Conservation (phyloP, 768 basidiomycete genomes). For the Dacryopinax spathularia region DNA sequence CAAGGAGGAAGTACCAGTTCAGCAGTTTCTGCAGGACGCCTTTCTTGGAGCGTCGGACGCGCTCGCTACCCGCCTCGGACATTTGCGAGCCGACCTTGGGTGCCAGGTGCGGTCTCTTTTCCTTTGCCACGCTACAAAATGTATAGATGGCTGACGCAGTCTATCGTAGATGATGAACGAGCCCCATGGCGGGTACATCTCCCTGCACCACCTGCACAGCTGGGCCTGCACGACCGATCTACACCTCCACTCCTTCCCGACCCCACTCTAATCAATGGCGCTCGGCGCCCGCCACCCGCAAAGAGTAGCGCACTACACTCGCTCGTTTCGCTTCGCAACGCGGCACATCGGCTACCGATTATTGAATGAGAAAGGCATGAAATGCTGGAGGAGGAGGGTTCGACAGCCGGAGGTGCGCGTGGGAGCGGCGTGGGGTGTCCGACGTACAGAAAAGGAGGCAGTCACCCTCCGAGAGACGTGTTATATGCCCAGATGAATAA, state of each 20-base stretch:
- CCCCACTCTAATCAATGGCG: slow-evolving; percentile 76
- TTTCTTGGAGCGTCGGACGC: slow-evolving; percentile 66
- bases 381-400: slow-evolving; percentile 64
- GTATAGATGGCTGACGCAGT: no score
- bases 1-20: slow-evolving; percentile 47
- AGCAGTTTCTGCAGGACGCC: slow-evolving; percentile 66
- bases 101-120: slow-evolving; percentile 50
- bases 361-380: slow-evolving; percentile 44
- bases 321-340: slow-evolving; percentile 83
- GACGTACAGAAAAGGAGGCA: slow-evolving; percentile 47
- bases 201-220: slow-evolving; percentile 59
- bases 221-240: slow-evolving; percentile 94
- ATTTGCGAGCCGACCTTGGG: slow-evolving; percentile 66
- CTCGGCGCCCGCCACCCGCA: slow-evolving; percentile 84
- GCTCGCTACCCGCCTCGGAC: slow-evolving; percentile 52
- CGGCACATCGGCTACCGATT: slow-evolving; percentile 40
- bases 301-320: slow-evolving; percentile 58
- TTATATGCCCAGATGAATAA: slow-evolving; percentile 57
- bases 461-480: slow-evolving; percentile 75
- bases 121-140: no score
- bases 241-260: slow-evolving; percentile 74
- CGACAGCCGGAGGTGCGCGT: slow-evolving; percentile 61
- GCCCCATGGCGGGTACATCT: slow-evolving; percentile 85
- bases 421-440: slow-evolving; percentile 89
- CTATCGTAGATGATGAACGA: slow-evolving; percentile 70